Evolutionary conservation across 2,329 filamentous ascomycete genomes (phyloP).

Genomic region (Fusarium haematococcum): DNA sequence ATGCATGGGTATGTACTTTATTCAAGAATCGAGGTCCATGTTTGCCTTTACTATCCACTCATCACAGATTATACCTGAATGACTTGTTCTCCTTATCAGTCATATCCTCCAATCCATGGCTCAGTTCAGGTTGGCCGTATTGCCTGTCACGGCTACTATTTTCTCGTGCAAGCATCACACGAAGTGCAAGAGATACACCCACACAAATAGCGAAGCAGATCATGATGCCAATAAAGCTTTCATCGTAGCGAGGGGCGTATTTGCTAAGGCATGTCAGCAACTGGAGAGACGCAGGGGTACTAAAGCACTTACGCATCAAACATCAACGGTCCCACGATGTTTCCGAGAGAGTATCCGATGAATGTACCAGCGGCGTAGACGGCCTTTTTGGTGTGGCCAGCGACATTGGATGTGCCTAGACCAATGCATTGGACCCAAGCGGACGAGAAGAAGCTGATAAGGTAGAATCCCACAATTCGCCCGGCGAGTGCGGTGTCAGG

Average conservation of each 20-base stretch:
- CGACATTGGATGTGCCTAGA: conserved; percentile 49
- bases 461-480: conserved; percentile 46
- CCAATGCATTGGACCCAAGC: conserved; percentile 47
- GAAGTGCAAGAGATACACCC: conserved; percentile 44
- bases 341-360: conserved; percentile 50
- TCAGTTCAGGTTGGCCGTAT: conserved; percentile 47
- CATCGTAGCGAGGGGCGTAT: conserved; percentile 48
- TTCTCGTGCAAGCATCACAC: conserved; percentile 43
- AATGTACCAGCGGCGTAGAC: conserved; percentile 47
- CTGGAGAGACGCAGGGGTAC: background rate
- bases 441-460: conserved; percentile 48
- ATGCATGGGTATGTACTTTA: background rate
- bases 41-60: background rate
- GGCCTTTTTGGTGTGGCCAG: conserved; percentile 49
- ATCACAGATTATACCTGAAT: conserved; percentile 23
- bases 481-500: conserved; percentile 33
- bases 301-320: conserved; percentile 44
- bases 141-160: conserved; percentile 46
- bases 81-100: conserved; percentile 48
- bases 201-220: conserved; percentile 48
- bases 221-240: conserved; percentile 48
- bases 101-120: conserved; percentile 54
- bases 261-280: conserved; percentile 13
- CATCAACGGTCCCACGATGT: conserved; percentile 49
- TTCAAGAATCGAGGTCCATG: background rate